A percentile compares a stretch with the other conserved stretches of the same genome.
Evolutionary conservation across 1,284 basidiomycete genomes (phyloP).

Genomic region (Ustilago shanxiensis): DNA sequence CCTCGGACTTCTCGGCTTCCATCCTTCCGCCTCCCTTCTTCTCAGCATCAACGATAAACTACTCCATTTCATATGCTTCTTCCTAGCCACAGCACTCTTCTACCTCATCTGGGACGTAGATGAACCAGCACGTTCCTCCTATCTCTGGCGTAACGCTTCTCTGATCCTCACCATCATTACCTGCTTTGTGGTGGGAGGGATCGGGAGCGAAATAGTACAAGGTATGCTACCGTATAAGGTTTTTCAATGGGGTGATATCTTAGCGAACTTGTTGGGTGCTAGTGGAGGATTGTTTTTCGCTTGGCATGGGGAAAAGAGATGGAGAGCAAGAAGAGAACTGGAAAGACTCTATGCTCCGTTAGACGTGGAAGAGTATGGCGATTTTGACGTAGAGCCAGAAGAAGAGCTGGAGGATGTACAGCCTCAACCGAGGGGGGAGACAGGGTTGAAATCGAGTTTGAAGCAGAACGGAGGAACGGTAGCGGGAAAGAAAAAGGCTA

Average conservation of each 20-base stretch:
- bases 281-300: slow-evolving; percentile 77
- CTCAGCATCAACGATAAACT: slow-evolving; percentile 85
- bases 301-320: slow-evolving; percentile 55
- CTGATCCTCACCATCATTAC: slow-evolving; percentile 77
- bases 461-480: slow-evolving; percentile 15
- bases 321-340: slow-evolving; percentile 52
- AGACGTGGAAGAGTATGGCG: slow-evolving; percentile 53
- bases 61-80: slow-evolving; percentile 85
- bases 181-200: slow-evolving; percentile 74
- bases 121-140: slow-evolving; percentile 76
- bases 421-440: not conserved
- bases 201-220: slow-evolving; percentile 88
- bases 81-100: slow-evolving; percentile 81
- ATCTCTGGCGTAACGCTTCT: slow-evolving; percentile 84
- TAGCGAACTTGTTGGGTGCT: slow-evolving; percentile 85
- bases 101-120: slow-evolving; percentile 90
- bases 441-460: slow-evolving; percentile 9
- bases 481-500: slow-evolving; percentile 30
- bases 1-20: slow-evolving; percentile 66
- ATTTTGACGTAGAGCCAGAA: slow-evolving; percentile 35
- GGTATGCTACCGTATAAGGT: slow-evolving; percentile 84
- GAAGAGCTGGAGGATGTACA: slow-evolving; percentile 5
- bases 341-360: slow-evolving; percentile 62
- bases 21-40: slow-evolving; percentile 56
- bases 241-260: slow-evolving; percentile 82